Evolutionary conservation across 2,329 filamentous ascomycete genomes (phyloP), one percentile per base, ranked within the genome.

Genomic region (Calonectria fujianensis): DNA sequence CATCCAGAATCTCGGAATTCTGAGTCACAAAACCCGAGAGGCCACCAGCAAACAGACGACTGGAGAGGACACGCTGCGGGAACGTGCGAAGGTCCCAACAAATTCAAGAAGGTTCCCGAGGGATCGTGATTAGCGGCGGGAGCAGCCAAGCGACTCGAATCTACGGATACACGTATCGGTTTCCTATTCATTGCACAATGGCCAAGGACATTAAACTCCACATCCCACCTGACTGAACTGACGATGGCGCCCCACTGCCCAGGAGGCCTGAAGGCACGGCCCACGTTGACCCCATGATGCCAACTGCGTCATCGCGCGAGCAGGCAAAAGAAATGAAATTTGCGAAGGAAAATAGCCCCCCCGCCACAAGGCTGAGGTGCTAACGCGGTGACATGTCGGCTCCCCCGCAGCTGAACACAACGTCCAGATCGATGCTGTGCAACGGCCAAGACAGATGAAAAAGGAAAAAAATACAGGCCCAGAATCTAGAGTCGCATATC

Each of bases 261-360:
- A 69, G 57, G 66, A 64, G 50, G 50, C 71, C 50, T 70, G 59
- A 63, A 63, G 59, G 66, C 71, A 73, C 71, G 66, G 66, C 59
- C 71, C 71, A 73, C 59, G 70, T 32, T 41, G 66, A 37, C 59
- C 65, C 71, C 65, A 69, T 68, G 65, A 65, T 72, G 63, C 41
- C 52, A 41, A 48, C 66, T 73, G 71, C 71, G 71, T 73, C 71
- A 73, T 73, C 39, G 39, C 59, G 29, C 57, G 24, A 69, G 37
- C 65, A 35, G 29, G n/a, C 57, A 64, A 59, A 52, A 69, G 41
- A n/a, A 61, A 73, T 65, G 50, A 52, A 59, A 64, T 39, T 32
- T 24, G 45, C 45, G 24, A 24, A 67, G 45, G n/a, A 65, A 66
- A 73, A 35, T 20, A 16, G 16, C n/a, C n/a, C 52, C 51, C 27